Base-by-base conservation (phyloP, 495 filamentous ascomycete species). In the Gamarada debralockiae region DNA sequence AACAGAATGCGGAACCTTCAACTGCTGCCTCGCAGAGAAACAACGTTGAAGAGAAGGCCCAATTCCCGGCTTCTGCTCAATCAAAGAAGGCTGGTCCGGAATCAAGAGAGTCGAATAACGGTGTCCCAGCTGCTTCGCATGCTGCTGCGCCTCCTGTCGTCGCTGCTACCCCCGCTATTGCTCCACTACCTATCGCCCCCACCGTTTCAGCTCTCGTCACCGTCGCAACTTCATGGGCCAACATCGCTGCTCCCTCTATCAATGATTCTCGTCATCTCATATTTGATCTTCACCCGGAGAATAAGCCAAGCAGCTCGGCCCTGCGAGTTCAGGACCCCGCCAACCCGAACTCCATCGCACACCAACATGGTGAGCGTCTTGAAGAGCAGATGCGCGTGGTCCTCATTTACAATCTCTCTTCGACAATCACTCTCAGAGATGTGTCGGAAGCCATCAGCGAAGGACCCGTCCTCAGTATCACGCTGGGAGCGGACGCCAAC, bases 401-500 rank as follows among this genome's bases (percentile, higher is more conserved):
- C 31, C 38, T 57, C 14, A 17, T 63, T n/a, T 34, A 59, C 24
- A 53, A 57, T 33, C 34, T 63, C 3, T 53, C 60, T 2, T 31
- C 39, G 14, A 57, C 31, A 14, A 24, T 59, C 14, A 56, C n/a
- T 15, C 45, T 60, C 21, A 27, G 45, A 31, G 54, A 59, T 40
- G 21, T 63, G 31, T 59, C 56, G 10, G 24, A 63, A 34, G 56
- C 56, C 2, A 40, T 63, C 5, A 29, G 41, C n/a, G 60, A 63
- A 44, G 60, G 60, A 1, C 36, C 56, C 14, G 9, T 63, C 5
- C 20, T 33, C 18, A 45, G 22, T 12, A 63, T 63, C 17, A 36
- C 6, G 55, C 60, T 42, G 56, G 56, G 21, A 17, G 31, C 12
- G n/a, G 54, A 63, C 22, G 53, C 39, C 4, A 29, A 50, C 1